Evolutionary conservation across 495 filamentous ascomycete species (phyloP).

Genomic region (Lophiostoma macrostomum): DNA sequence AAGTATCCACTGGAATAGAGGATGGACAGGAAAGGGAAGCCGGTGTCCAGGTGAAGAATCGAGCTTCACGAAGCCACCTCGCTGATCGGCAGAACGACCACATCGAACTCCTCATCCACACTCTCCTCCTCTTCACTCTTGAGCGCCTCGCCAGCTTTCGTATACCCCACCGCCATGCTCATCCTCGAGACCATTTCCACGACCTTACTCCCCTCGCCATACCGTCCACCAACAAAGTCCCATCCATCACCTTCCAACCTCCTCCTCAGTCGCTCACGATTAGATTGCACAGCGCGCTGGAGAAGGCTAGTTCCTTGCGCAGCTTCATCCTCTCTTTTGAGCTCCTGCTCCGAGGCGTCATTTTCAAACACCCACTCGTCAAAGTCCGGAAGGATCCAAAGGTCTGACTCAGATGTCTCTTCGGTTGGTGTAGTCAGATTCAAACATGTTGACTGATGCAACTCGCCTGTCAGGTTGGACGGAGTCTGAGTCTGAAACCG

Average conservation of each 20-base stretch:
- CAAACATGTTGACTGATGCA: constrained; percentile 23
- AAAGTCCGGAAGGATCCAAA: constrained; percentile 24
- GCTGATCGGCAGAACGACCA: constrained; percentile 12
- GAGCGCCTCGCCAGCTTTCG: neutral
- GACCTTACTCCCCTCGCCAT: constrained; percentile 28
- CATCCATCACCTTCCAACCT: constrained; percentile 28
- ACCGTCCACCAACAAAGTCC: constrained; percentile 29
- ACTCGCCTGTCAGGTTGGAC: neutral
- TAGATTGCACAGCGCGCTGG: constrained; percentile 20
- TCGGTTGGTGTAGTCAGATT: constrained; percentile 3
- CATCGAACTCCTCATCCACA: constrained; percentile 31
- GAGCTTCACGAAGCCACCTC: neutral
- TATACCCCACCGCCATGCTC: constrained; percentile 8
- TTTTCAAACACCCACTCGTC: constrained; percentile 18
- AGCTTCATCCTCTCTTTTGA: no score
- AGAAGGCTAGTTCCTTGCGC: no score
- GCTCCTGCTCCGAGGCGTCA: no score
- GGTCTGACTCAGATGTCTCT: constrained; percentile 6
- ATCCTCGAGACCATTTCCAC: constrained; percentile 22
- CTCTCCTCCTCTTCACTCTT: constrained; percentile 20
- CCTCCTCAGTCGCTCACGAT: constrained; percentile 19
- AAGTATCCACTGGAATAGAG: no score
- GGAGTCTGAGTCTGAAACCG: neutral
- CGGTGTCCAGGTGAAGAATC: no score
- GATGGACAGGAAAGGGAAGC: neutral